Evolutionary conservation across 2,329 filamentous ascomycete species (phyloP).

Genomic region (Aspergillus brasiliensis): DNA sequence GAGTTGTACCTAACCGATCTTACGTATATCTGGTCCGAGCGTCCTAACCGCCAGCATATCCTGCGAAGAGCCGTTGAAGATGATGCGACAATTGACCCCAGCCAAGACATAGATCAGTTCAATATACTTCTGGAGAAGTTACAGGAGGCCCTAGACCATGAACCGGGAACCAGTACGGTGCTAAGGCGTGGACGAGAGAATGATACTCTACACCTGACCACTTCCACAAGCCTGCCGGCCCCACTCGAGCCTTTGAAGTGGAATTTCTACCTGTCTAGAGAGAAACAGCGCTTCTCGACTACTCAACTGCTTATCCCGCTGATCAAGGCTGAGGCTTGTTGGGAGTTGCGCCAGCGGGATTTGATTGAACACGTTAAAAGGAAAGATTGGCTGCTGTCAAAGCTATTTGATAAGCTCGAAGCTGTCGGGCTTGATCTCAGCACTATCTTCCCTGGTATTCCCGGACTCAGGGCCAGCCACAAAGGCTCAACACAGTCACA

Average conservation of each 20-base stretch:
- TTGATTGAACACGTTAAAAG: conserved; percentile 55
- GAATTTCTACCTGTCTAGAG: conserved; percentile 50
- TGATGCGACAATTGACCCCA: conserved; percentile 62
- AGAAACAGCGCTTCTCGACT: conserved; percentile 46
- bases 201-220: conserved; percentile 48
- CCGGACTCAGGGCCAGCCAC: conserved; percentile 48
- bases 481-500: conserved; percentile 52
- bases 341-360: conserved; percentile 50
- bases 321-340: conserved; percentile 50
- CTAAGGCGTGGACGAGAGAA: conserved; percentile 30
- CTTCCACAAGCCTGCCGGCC: conserved; percentile 54
- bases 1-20: conserved; percentile 60
- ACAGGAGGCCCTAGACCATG: conserved; percentile 47
- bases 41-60: conserved; percentile 49
- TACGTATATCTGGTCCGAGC: conserved; percentile 59
- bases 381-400: conserved; percentile 62
- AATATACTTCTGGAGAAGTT: conserved; percentile 60
- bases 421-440: conserved; percentile 57
- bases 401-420: conserved; percentile 62
- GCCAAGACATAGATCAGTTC: conserved; percentile 58
- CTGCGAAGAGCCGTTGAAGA: conserved; percentile 51
- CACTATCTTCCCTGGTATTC: conserved; percentile 58
- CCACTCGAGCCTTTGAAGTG: conserved; percentile 58
- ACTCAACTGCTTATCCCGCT: conserved; percentile 57
- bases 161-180: conserved; percentile 33